Base-by-base conservation (phyloP, 495 filamentous ascomycete species). In the Tuber magnatum region DNA sequence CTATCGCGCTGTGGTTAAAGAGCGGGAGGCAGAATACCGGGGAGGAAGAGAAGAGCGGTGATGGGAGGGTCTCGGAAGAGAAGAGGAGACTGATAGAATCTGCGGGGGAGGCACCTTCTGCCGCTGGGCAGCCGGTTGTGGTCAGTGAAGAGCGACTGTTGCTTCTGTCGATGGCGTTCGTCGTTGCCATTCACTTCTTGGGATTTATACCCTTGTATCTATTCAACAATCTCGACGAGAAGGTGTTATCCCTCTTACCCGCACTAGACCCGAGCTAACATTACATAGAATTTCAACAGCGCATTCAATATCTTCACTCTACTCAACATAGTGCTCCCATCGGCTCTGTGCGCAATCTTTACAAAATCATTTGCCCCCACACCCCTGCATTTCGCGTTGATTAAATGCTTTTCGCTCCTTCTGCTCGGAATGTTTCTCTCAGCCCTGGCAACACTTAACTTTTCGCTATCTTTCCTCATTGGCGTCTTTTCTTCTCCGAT, bases 381-480 rank as follows among this genome's bases (percentile, higher is more conserved):
- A 12, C 71, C 83, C 24, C 92, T 94, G 70, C 90, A 96, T 82
- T 88, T 90, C 82, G 87, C 87, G 38, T 88, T 97, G 71, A 90
- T 94, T 77, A 93, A 93, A 80, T 94, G 91, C 73, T 93, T 99
- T 87, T 97, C 95, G 20, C 90, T 98, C 39, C 89, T 99, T 5
- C 87, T 95, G 0, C 88, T 98, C 0, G 96, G 96, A 65, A 65
- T 65, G 56, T 65, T 65, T 28, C 56, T 65, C 28, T 65, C 56
- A 18, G 90, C 94, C 6, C 91, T 99, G 46, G 94, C 94, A 24
- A 99, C 96, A 3, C 90, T 99, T 71, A 99, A 99, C 85, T 99
- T 99, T 87, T 92, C 91, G 39, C 91, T 98, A 41, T 90, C 93
- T 56, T 90, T 97, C 84, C 85, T 97, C 70, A 85, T 97, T 78